Base-by-base conservation (phyloP, 129 eudicot species). In the Tagetes patula region DNA sequence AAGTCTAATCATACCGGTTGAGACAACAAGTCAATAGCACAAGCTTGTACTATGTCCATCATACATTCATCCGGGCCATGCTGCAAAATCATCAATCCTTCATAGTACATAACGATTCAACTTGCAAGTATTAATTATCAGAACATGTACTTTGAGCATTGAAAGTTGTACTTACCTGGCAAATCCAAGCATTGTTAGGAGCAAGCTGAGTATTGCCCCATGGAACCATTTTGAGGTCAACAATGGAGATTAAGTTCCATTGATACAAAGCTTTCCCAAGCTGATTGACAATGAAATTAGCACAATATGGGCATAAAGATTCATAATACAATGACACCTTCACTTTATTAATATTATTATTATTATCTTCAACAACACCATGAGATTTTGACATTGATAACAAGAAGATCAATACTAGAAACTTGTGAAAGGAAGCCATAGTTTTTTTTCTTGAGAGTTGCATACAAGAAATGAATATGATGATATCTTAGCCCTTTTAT, bases 131-230 rank as follows among this genome's bases (percentile, higher is more conserved):
- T 34, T 6, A 52, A 37, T 34, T 6, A 52, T 10, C 48, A 11
- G 34, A 67, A 31, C 37, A 8, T 9, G 67, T 78, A 78, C 49
- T 47, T 62, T 20, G 2, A 5, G 73, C 67, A 50, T 32, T 78
- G 37, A 54, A 78, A 36, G 42, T 50, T 71, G 82, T 20, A 65
- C 48, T 14, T 72, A 89, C 98, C 90, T 93, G 98, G 58, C 98
- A 93, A 75, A 80, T 67, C 96, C 92, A 89, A 31, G 69, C 47
- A 55, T 48, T 72, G 80, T 90, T 85, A 6, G 84, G 33, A 47
- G 74, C 70, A 34, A 88, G 60, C 2, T 74, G 88, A 79, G 98
- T 82, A 77, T 93, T 93, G n/a, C 98, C 98, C 98, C 98, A 93
- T 53, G 98, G 96, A 55, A 89, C 73, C 53, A 89, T 73, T 71